These are phyloP conservation scores for Citrus sp. DNA, from an alignment of 345 rosid species.

Conservation along the genomic window DNA sequence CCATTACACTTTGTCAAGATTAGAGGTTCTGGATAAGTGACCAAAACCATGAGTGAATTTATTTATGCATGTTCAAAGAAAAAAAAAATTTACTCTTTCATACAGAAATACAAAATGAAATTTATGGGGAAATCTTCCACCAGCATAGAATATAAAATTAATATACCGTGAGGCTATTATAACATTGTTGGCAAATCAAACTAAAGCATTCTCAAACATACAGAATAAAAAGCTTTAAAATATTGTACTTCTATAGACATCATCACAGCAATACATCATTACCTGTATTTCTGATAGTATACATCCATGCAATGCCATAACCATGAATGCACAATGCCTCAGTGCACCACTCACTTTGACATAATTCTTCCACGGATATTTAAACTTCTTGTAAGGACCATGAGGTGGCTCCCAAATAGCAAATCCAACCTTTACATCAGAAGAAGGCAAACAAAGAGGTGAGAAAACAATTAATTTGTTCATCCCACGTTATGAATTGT, in stretches of 20 bases:
- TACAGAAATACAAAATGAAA: neutral
- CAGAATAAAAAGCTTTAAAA: neutral
- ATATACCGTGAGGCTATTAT: neutral
- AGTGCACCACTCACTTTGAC: slow-evolving; percentile 85
- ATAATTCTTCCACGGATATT: slow-evolving; percentile 91
- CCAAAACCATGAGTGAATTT: neutral
- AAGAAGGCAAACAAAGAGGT: neutral
- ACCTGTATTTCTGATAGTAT: slow-evolving; percentile 98
- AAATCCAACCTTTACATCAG: slow-evolving; percentile 60
- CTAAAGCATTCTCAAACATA: neutral
- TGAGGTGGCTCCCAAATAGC: slow-evolving; percentile 99
- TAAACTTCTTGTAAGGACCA: slow-evolving; percentile 71
- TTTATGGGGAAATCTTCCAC: neutral
- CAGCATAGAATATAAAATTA: neutral
- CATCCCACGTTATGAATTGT: neutral
- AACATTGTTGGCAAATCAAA: neutral
- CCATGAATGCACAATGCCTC: slow-evolving; percentile 94
- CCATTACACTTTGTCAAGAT: neutral
- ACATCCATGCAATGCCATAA: slow-evolving; percentile 94
- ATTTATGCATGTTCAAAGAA: too few relatives aligned
- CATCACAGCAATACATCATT: neutral
- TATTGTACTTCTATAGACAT: neutral
- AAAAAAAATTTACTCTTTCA: neutral
- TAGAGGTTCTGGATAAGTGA: neutral
- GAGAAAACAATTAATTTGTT: slow-evolving; percentile 7